Conservation (phyloP, 139 green algal genomes). For the Tetradesmus obliquus region DNA sequence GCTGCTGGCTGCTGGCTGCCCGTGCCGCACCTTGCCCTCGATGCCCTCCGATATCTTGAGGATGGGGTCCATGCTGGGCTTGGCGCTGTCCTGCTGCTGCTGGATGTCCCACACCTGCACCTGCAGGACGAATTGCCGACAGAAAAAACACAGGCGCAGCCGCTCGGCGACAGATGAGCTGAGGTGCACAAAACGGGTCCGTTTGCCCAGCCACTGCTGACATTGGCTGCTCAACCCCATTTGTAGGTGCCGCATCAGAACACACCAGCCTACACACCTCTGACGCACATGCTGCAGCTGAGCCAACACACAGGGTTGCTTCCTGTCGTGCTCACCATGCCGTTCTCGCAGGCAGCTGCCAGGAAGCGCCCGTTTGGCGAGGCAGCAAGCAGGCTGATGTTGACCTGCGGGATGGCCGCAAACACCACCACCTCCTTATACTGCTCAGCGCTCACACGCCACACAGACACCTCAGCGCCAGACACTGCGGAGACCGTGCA, state of each 20-base stretch:
- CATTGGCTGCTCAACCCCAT: too few species aligned
- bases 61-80: conserved; percentile 38
- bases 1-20: neutral
- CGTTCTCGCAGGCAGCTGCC: conserved; percentile 57
- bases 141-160: neutral
- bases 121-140: neutral
- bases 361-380: conserved; percentile 43
- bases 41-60: conserved; percentile 40
- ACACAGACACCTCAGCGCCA: conserved; percentile 51
- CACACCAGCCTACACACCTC: too few species aligned
- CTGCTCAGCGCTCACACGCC: conserved; percentile 49
- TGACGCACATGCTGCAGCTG: neutral
- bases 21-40: conserved; percentile 28
- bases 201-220: too few species aligned
- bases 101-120: conserved; percentile 51
- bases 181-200: too few species aligned
- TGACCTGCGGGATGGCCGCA: conserved; percentile 51
- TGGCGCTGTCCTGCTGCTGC: neutral
- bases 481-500: conserved; percentile 45
- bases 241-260: too few species aligned
- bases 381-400: conserved; percentile 8
- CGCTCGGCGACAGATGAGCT: too few species aligned
- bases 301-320: neutral
- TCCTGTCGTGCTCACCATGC: conserved; percentile 43
- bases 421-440: conserved; percentile 55